These are phyloP conservation scores for Colletotrichum tanaceti DNA, from an alignment of 2,329 filamentous ascomycete genomes.

Conservation along the genomic window DNA sequence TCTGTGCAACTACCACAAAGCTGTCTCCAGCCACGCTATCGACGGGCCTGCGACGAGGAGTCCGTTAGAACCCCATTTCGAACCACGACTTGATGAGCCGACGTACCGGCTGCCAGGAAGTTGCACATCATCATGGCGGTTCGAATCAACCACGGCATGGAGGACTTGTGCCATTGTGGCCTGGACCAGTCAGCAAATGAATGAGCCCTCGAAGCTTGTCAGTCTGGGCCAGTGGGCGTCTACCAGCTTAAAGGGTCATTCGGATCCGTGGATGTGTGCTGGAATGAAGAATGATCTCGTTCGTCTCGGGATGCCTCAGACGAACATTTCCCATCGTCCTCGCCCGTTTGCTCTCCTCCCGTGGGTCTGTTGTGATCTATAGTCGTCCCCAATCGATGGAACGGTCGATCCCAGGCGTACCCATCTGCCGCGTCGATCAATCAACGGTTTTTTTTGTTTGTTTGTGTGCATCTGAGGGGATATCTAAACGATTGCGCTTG, in stretches of 20 bases:
- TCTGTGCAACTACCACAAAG: conserved; percentile 55
- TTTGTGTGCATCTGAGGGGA: conserved; percentile 9
- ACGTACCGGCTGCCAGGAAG: conserved; percentile 63
- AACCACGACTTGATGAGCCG: neutral
- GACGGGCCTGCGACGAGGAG: conserved; percentile 51
- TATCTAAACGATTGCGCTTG: conserved; percentile 10
- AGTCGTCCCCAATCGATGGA: conserved; percentile 23
- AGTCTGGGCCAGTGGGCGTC: conserved; percentile 36
- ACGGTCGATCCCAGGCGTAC: conserved; percentile 22
- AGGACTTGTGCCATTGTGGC: conserved; percentile 60
- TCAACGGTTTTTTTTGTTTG: conserved; percentile 14
- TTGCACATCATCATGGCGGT: conserved; percentile 67
- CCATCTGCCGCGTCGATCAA: conserved; percentile 28
- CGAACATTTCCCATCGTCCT: conserved; percentile 56
- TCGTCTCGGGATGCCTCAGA: conserved; percentile 55
- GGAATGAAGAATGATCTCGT: conserved; percentile 63
- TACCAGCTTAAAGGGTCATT: conserved; percentile 65
- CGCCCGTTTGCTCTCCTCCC: conserved; percentile 26
- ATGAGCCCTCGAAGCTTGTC: neutral
- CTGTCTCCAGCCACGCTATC: conserved; percentile 61
- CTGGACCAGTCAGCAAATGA: conserved; percentile 43
- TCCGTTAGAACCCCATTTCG: conserved; percentile 11
- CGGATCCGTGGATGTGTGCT: conserved; percentile 58
- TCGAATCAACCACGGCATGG: conserved; percentile 62
- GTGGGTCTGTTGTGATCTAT: neutral